Evolutionary conservation across 202 grass and related monocot genomes (phyloP), one percentile per base, ranked within the genome.

Genomic region (Elaeis oleifera): DNA sequence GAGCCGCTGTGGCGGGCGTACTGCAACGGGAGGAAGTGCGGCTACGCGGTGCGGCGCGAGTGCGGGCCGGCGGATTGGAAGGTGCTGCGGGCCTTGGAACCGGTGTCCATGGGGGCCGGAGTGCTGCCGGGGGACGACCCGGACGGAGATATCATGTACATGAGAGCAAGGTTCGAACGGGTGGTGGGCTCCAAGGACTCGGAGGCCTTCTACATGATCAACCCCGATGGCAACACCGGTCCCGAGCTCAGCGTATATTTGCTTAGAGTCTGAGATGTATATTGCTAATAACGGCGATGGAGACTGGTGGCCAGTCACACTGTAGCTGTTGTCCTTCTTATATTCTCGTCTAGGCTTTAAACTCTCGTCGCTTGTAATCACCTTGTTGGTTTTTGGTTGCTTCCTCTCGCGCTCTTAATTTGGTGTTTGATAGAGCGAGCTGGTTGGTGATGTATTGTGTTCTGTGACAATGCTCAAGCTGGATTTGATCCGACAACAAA

Each of bases 201-300:
- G 1, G 63, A 65, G 23, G 63, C 63, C 63, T 52, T 65, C 16
- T 65, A 65, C 63, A 65, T 65, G 63, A 65, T 65, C 44, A 65
- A 52, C 39, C 63, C 63, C 1, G 63, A 65, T 15, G 49, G 4
- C 49, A 52, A 52, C 21, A 15, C 14, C 16, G 49, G 49, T 2
- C 23, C 63, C 17, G 63, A 65, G 63, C 63, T 65, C n/a, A 65
- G 63, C 3, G 19, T 65, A 23, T 65, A 65, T 13, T 52, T 65
- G 6, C 63, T 51, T 23, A 52, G 63, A 28, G 49, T 65, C 19
- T 65, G 16, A 65, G 15, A 31, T 6, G 3, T 28, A 23, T 26
- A 6, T 32, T 6, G 16, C 26, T 29, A 15, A 31, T 31, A 31
- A 31, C 5, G 28, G 28, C 28, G 6, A 44, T 44, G 36, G 36